Conservation (phyloP, 148 eudicot genomes). For the Euryodendron excelsum region DNA sequence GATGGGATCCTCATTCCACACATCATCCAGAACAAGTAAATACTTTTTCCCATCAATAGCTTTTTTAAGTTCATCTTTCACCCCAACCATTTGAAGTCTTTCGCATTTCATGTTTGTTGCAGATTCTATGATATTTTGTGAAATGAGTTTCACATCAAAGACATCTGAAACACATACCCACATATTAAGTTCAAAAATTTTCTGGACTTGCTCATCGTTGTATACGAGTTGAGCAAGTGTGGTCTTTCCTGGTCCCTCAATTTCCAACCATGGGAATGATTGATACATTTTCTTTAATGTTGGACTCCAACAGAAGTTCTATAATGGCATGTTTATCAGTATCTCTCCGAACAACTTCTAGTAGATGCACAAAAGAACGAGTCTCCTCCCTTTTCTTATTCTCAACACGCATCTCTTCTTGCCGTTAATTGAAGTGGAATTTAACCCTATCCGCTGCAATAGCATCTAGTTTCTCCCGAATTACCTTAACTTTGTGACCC, state of each 20-base stretch:
- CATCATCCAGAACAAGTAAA: background rate
- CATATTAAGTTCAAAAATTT: slow-evolving; percentile 2
- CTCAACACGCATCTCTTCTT: too few species aligned
- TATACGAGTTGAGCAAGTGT: background rate
- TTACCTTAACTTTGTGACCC: background rate
- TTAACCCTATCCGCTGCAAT: too few species aligned
- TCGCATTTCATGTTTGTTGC: background rate
- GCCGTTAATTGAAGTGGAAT: too few species aligned
- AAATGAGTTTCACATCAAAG: slow-evolving; percentile 4
- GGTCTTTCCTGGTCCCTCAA: too few species aligned
- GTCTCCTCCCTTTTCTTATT: background rate
- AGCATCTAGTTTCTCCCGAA: background rate
- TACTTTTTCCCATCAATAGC: background rate
- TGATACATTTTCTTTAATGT: too few species aligned
- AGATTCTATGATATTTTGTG: background rate
- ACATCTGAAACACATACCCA: slow-evolving; percentile 20
- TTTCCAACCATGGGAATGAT: too few species aligned
- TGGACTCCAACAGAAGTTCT: too few species aligned
- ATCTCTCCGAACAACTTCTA: background rate
- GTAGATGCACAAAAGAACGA: background rate
- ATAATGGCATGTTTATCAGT: background rate
- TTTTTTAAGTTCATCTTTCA: background rate
- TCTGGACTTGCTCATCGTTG: background rate
- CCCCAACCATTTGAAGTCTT: background rate
- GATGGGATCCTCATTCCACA: too few species aligned